Evolutionary conservation across 2,329 filamentous ascomycete species (phyloP).

Genomic region (Neofusicoccum sp.): DNA sequence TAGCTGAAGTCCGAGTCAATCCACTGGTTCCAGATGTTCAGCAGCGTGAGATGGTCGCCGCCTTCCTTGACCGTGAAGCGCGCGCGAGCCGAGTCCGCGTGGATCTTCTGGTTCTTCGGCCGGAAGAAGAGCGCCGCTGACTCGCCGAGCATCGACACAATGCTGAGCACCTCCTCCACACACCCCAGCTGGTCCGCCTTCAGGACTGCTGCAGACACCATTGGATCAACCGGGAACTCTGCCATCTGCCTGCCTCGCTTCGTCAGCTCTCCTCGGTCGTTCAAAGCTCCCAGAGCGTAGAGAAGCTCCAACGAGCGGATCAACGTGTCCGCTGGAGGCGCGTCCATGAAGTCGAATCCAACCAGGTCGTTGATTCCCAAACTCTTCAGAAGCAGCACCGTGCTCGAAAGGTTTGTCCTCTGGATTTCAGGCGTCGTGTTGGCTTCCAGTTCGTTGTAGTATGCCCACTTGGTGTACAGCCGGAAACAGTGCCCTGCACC

Average conservation of each 20-base stretch:
- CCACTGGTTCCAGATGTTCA: conserved; percentile 97
- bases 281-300: conserved; percentile 86
- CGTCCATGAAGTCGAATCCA: conserved; percentile 95
- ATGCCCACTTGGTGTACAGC: conserved; percentile 90
- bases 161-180: conserved; percentile 87
- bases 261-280: conserved; percentile 85
- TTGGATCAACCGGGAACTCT: conserved; percentile 90
- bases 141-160: conserved; percentile 94
- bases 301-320: conserved; percentile 88
- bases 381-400: conserved; percentile 84
- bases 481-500: conserved; percentile 92
- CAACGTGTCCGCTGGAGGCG: conserved; percentile 84
- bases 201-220: conserved; percentile 86
- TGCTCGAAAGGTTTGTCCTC: conserved; percentile 80
- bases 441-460: conserved; percentile 93
- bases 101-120: conserved; percentile 95
- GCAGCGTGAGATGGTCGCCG: conserved; percentile 83
- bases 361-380: conserved; percentile 91
- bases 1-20: conserved; percentile 86
- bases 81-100: conserved; percentile 86
- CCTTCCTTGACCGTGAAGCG: conserved; percentile 90
- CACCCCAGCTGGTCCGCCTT: conserved; percentile 90
- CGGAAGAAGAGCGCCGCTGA: conserved; percentile 88
- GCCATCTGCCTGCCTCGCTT: conserved; percentile 93
- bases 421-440: conserved; percentile 92